These are phyloP conservation scores for Drosera spatulata DNA, from an alignment of 179 eudicot species.

Conservation along the genomic window DNA sequence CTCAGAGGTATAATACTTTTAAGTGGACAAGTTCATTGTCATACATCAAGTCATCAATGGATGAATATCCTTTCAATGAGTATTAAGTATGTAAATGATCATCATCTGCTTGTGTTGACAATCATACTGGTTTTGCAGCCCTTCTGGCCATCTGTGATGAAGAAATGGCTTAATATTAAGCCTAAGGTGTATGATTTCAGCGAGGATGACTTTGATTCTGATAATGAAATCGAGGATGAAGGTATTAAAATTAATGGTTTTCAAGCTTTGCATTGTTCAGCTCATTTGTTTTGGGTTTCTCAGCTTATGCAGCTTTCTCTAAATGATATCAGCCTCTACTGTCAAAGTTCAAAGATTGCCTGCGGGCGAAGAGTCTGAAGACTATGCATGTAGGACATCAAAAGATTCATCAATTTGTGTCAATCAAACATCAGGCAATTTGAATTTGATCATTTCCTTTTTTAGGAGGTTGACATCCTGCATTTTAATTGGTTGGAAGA, in stretches of 20 bases:
- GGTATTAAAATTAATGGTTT: slow-evolving; percentile 20
- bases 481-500: background rate
- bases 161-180: slow-evolving; percentile 91
- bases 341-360: slow-evolving; percentile 1
- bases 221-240: slow-evolving; percentile 81
- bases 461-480: background rate
- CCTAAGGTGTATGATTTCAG: slow-evolving; percentile 82
- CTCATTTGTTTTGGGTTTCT: background rate
- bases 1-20: slow-evolving; percentile 48
- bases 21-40: background rate
- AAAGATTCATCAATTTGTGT: slow-evolving; percentile 25
- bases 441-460: background rate
- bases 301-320: background rate
- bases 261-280: background rate
- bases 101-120: background rate
- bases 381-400: slow-evolving; percentile 18
- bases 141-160: slow-evolving; percentile 94
- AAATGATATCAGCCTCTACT: too few relatives aligned
- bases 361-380: slow-evolving; percentile 10
- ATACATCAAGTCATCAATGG: background rate
- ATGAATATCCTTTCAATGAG: background rate
- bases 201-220: slow-evolving; percentile 89
- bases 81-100: background rate
- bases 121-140: slow-evolving; percentile 23
- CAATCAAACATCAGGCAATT: slow-evolving; percentile 37